phyloP scores from a whole-genome alignment of 257 asterid species.

The Cinchona pubescens region DNA sequence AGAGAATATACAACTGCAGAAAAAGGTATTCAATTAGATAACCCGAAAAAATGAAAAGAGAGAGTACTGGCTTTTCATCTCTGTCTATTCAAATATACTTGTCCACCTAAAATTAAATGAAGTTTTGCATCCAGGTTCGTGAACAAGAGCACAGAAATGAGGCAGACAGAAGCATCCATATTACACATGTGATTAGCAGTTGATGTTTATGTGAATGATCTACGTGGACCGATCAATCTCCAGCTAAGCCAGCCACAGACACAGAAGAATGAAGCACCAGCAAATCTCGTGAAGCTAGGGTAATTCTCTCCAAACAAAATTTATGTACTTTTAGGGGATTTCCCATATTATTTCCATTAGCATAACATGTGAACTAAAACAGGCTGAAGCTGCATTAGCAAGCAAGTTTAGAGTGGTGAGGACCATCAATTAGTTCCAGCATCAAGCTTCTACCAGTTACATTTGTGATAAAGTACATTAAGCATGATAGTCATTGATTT shows the following conservation, averaged over 20 bases:
- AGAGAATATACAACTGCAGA: slow-evolving; percentile 50
- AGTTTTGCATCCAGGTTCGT: slow-evolving; percentile 35
- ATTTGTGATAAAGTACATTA: not conserved
- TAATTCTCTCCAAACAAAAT: slow-evolving; percentile 1
- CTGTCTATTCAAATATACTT: not conserved
- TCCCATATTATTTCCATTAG: not conserved
- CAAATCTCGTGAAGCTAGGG: slow-evolving; percentile 25
- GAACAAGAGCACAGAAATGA: slow-evolving; percentile 30
- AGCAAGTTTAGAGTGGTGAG: not conserved
- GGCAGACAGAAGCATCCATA: slow-evolving; percentile 24
- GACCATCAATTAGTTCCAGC: not conserved
- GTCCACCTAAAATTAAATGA: not conserved
- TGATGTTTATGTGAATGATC: slow-evolving; percentile 16
- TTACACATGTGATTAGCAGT: slow-evolving; percentile 15
- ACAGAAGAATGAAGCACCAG: slow-evolving; percentile 14
- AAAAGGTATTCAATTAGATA: slow-evolving; percentile 40
- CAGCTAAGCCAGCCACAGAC: slow-evolving; percentile 32
- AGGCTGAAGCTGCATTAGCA: slow-evolving; percentile 24
- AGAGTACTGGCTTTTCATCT: not conserved
- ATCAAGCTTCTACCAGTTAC: slow-evolving; percentile 5
- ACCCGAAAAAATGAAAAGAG: not conserved
- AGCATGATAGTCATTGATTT: not conserved
- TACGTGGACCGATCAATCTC: slow-evolving; percentile 26
- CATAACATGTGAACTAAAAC: slow-evolving; percentile 1
- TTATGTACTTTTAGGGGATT: not conserved